These are phyloP conservation scores for Punctularia strigosozonata DNA, from an alignment of 768 basidiomycete species.

Conservation along the genomic window DNA sequence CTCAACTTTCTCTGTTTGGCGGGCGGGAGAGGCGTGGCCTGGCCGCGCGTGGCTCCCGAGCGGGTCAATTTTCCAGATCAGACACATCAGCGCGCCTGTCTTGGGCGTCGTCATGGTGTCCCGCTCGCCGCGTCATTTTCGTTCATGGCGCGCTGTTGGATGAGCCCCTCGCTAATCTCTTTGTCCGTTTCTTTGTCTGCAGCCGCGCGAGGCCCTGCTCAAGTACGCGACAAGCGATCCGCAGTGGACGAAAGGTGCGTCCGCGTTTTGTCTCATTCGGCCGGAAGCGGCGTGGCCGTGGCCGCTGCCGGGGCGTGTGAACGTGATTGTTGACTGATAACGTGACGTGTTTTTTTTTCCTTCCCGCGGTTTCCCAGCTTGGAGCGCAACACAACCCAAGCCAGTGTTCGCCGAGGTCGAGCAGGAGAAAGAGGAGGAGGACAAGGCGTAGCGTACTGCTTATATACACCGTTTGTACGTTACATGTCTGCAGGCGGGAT, in stretches of 20 bases:
- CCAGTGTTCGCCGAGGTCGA: constrained; percentile 66
- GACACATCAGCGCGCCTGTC: no score
- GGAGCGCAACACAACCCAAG: constrained; percentile 77
- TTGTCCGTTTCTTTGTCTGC: constrained; percentile 14
- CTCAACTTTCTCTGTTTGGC: constrained; percentile 13
- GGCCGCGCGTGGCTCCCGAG: no score
- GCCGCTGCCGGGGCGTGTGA: constrained; percentile 33
- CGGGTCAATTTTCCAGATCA: no score
- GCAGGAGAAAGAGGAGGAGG: constrained; percentile 45
- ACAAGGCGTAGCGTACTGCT: constrained; percentile 29
- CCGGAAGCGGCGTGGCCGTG: constrained; percentile 16
- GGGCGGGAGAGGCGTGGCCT: no score
- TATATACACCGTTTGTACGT: constrained; percentile 9
- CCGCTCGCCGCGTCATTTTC: background rate
- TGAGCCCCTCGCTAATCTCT: background rate
- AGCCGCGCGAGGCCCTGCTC: constrained; percentile 96
- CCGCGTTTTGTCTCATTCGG: constrained; percentile 8
- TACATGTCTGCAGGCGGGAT: constrained; percentile 6
- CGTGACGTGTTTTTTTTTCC: constrained; percentile 33
- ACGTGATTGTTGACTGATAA: constrained; percentile 30
- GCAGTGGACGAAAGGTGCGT: constrained; percentile 76
- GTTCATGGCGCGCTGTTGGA: background rate
- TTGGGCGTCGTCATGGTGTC: background rate
- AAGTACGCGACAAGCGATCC: constrained; percentile 89
- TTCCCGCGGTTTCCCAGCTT: constrained; percentile 55